Percentiles rank a stretch among this genome's conserved stretches.
These are phyloP conservation scores for Saprolegnia diclina DNA, from an alignment of 352 stramenopile species.

Conservation along the genomic window DNA sequence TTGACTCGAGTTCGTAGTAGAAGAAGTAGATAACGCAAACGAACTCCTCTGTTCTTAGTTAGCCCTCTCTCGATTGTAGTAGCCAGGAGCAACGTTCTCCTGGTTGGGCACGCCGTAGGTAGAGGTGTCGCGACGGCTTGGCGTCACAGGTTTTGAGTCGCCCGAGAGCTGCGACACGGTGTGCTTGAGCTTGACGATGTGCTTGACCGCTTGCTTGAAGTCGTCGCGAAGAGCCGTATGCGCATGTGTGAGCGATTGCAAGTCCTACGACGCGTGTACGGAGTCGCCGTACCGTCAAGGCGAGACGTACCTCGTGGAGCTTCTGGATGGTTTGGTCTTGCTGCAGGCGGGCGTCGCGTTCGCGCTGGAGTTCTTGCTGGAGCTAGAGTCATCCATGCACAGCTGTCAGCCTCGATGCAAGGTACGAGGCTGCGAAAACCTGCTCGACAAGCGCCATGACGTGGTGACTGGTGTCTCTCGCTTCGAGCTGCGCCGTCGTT, in stretches of 20 bases:
- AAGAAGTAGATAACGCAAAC: conserved; percentile 7
- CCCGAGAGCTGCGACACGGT: conserved; percentile 7
- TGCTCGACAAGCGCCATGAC: background rate
- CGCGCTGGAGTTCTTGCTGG: background rate
- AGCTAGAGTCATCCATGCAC: conserved; percentile 8
- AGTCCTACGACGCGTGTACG: too few species aligned
- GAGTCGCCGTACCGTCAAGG: too few species aligned
- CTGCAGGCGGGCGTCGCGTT: conserved; percentile 1
- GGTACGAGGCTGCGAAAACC: background rate
- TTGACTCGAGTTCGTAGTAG: background rate
- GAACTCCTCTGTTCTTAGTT: background rate
- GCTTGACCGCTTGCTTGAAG: conserved; percentile 25
- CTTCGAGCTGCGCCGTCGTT: background rate
- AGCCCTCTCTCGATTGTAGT: background rate
- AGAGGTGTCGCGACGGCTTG: too few species aligned
- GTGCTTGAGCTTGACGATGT: conserved; percentile 28
- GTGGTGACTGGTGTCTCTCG: background rate
- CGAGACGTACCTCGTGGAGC: conserved; percentile 19
- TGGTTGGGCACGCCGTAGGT: background rate
- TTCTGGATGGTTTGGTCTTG: conserved; percentile 4
- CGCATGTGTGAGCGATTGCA: background rate
- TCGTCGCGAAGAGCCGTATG: conserved; percentile 12
- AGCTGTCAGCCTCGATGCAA: background rate
- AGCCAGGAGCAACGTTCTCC: background rate
- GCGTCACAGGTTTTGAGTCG: background rate